Percentiles rank a stretch among this genome's conserved stretches.
phyloP scores from a whole-genome alignment of 2,329 filamentous ascomycete species.

The Escovopsis sp. region DNA sequence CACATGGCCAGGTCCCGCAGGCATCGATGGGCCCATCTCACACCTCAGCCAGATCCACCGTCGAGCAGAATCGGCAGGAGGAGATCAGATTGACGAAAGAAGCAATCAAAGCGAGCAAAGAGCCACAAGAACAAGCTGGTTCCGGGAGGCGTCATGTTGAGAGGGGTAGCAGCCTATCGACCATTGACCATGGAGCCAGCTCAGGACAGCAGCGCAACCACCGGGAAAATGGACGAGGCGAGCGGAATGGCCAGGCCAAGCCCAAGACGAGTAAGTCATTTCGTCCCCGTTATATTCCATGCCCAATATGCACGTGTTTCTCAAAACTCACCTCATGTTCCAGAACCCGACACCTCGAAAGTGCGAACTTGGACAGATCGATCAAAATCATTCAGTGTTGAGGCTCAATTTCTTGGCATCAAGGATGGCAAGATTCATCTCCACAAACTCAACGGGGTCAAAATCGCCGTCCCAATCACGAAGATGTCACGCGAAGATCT shows the following conservation, averaged over 20 bases:
- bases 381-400: conserved; percentile 90
- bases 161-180: conserved; percentile 64
- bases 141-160: conserved; percentile 61
- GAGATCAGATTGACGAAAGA: conserved; percentile 76
- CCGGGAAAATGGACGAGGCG: conserved; percentile 51
- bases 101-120: conserved; percentile 51
- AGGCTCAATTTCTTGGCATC: conserved; percentile 88
- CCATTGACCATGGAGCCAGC: conserved; percentile 51
- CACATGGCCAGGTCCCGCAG: conserved; percentile 17
- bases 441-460: conserved; percentile 95
- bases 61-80: conserved; percentile 66
- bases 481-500: conserved; percentile 96
- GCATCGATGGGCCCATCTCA: conserved; percentile 31
- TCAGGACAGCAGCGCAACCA: conserved; percentile 54
- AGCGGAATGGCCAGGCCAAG: conserved; percentile 36
- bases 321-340: background rate
- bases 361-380: conserved; percentile 90
- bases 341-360: conserved; percentile 71
- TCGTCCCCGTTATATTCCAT: background rate
- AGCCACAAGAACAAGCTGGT: conserved; percentile 48
- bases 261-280: conserved; percentile 57
- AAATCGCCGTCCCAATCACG: conserved; percentile 85
- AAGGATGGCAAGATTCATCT: conserved; percentile 95
- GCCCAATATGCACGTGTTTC: background rate
- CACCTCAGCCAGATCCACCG: conserved; percentile 41